A percentile compares a stretch with the other conserved stretches of the same genome.
Conservation (phyloP, 495 filamentous ascomycete species). For the Daldinia bambusicola region DNA sequence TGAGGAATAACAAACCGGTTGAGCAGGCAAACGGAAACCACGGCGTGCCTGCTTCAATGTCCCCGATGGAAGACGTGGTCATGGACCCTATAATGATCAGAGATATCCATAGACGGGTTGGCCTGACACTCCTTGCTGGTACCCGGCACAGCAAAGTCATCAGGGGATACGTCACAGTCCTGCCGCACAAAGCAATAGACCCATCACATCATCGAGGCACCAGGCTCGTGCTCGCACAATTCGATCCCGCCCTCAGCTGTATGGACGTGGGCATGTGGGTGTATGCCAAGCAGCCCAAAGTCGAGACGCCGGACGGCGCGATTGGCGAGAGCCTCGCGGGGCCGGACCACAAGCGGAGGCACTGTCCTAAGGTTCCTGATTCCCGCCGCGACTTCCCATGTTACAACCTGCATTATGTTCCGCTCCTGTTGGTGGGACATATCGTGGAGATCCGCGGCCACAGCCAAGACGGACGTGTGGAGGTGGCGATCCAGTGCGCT, state of each 20-base stretch:
- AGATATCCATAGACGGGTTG: neutral
- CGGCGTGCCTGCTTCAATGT: neutral
- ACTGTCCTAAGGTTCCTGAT: neutral
- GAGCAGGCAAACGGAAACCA: neutral
- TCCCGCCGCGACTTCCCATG: neutral
- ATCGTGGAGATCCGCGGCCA: constrained; percentile 14
- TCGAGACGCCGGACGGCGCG: neutral
- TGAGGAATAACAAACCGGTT: neutral
- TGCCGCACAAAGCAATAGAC: neutral
- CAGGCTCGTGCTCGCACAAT: constrained; percentile 5
- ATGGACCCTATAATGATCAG: constrained; percentile 3
- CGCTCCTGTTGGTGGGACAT: constrained; percentile 12
- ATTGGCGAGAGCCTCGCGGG: neutral
- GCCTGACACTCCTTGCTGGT: constrained; percentile 10
- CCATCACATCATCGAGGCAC: neutral
- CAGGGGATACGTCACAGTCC: neutral
- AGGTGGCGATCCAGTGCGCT: constrained; percentile 14
- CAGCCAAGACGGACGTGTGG: neutral
- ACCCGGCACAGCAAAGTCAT: constrained; percentile 11
- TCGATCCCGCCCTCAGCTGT: neutral
- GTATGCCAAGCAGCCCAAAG: constrained; percentile 9
- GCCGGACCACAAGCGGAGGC: neutral
- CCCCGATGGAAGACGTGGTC: neutral
- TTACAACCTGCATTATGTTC: neutral
- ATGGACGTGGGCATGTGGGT: constrained; percentile 26